A percentile compares a stretch with the other conserved stretches of the same genome.
Evolutionary conservation across 257 asterid genomes (phyloP).

Genomic region (Penstemon barbatus): DNA sequence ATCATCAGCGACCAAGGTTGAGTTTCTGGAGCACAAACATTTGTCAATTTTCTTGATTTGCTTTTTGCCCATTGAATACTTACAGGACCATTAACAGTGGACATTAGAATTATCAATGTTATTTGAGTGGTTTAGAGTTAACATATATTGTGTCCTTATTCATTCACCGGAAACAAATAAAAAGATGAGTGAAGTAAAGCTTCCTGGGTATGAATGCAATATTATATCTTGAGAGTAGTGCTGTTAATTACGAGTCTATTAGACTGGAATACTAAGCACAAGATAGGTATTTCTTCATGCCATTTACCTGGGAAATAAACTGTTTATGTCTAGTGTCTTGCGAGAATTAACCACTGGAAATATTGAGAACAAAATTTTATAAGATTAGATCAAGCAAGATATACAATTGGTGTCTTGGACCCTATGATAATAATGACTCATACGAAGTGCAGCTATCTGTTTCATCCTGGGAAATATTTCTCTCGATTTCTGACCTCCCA

Average conservation of each 20-base stretch:
- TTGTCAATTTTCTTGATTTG: not conserved
- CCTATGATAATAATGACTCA: not conserved
- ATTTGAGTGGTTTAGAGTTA: too few species aligned
- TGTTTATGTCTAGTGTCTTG: not conserved
- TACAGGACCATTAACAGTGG: too few species aligned
- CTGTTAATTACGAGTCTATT: not conserved
- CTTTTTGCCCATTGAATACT: not conserved
- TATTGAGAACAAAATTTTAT: not conserved
- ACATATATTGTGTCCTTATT: too few species aligned
- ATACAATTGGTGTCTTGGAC: not conserved
- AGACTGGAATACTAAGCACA: not conserved
- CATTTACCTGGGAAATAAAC: not conserved
- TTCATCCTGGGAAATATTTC: not conserved
- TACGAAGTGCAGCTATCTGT: not conserved
- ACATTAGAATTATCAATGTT: too few species aligned
- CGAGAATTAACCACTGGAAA: not conserved
- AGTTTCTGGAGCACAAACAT: not conserved
- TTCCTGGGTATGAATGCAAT: too few species aligned
- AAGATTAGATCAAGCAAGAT: not conserved
- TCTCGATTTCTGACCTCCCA: not conserved
- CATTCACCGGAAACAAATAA: too few species aligned
- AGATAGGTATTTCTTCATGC: not conserved
- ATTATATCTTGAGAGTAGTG: not conserved
- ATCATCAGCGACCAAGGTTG: not conserved
- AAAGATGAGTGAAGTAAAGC: too few species aligned